Conservation (phyloP, 2,329 filamentous ascomycete species). For the Bipolaris gigantea region DNA sequence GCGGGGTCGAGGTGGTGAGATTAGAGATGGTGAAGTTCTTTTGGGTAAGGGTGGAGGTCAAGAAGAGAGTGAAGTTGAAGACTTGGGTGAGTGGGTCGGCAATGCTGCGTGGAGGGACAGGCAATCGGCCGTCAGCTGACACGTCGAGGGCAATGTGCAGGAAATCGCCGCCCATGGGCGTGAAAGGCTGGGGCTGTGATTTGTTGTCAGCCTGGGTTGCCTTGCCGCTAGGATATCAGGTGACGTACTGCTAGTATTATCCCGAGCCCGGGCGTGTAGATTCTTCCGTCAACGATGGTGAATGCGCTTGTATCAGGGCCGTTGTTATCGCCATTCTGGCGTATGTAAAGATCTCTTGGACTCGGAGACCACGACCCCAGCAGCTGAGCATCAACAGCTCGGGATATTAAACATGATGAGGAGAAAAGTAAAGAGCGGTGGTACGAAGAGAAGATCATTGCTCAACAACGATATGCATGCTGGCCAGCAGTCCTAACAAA, state of each 20-base stretch:
- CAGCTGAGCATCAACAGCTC: slow-evolving; percentile 31
- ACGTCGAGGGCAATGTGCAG: slow-evolving; percentile 70
- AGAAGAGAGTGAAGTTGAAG: slow-evolving; percentile 67
- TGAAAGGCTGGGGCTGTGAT: slow-evolving; percentile 42
- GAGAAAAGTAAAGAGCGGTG: slow-evolving; percentile 17
- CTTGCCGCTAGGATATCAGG: not conserved
- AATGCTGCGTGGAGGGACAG: slow-evolving; percentile 58
- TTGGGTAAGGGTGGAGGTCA: slow-evolving; percentile 64
- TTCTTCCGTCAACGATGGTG: slow-evolving; percentile 64
- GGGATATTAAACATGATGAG: slow-evolving; percentile 23
- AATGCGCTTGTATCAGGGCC: slow-evolving; percentile 47
- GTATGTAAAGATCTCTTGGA: slow-evolving; percentile 8
- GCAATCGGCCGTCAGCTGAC: slow-evolving; percentile 64
- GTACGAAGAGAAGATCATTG: slow-evolving; percentile 28
- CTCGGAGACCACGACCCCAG: slow-evolving; percentile 25
- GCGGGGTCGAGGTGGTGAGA: slow-evolving; percentile 56
- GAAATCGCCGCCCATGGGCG: slow-evolving; percentile 46
- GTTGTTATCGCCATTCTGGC: slow-evolving; percentile 27
- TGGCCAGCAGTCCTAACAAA: slow-evolving; percentile 23
- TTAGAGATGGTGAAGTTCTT: slow-evolving; percentile 71
- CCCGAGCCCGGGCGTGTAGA: slow-evolving; percentile 69
- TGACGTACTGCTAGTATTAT: slow-evolving; percentile 61
- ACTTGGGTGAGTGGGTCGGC: slow-evolving; percentile 60
- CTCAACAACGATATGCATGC: slow-evolving; percentile 35
- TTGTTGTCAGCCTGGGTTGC: slow-evolving; percentile 9